Evolutionary conservation across 768 basidiomycete species (phyloP).

Genomic region (Lactarius akahatsu): DNA sequence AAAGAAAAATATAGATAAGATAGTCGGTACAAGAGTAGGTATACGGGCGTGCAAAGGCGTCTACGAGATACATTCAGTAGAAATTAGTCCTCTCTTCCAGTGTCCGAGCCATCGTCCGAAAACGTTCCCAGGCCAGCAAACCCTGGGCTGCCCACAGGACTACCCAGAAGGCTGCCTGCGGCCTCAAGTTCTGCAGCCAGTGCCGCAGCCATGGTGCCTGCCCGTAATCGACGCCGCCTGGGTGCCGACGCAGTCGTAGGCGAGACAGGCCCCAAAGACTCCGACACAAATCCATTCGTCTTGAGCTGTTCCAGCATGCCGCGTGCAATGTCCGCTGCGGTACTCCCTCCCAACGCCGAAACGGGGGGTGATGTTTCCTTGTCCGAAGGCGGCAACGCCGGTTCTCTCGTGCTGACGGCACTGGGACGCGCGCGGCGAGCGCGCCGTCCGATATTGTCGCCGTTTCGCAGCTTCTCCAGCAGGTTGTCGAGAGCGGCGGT

Average conservation of each 20-base stretch:
- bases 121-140: constrained; percentile 11
- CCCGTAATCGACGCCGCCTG: constrained; percentile 30
- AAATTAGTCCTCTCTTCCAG: constrained; percentile 22
- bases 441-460: constrained; percentile 60
- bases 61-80: constrained; percentile 21
- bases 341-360: constrained; percentile 36
- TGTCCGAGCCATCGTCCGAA: constrained; percentile 22
- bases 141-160: constrained; percentile 13
- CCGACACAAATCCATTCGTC: constrained; percentile 58
- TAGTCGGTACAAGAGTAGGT: constrained; percentile 14
- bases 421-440: constrained; percentile 50
- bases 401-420: constrained; percentile 37
- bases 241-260: constrained; percentile 28
- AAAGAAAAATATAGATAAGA: constrained; percentile 18
- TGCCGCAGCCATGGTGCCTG: constrained; percentile 23
- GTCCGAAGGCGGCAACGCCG: constrained; percentile 37
- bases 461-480: constrained; percentile 68
- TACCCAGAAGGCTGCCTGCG: constrained; percentile 17
- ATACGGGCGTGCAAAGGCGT: constrained; percentile 1
- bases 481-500: constrained; percentile 62
- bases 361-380: constrained; percentile 30
- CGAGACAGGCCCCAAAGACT: constrained; percentile 32
- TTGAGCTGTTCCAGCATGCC: constrained; percentile 76
- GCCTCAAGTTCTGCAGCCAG: constrained; percentile 29
- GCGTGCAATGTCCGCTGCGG: constrained; percentile 60